phyloP scores from a whole-genome alignment of 2,329 filamentous ascomycete species.

The Aspergillus alliaceus region DNA sequence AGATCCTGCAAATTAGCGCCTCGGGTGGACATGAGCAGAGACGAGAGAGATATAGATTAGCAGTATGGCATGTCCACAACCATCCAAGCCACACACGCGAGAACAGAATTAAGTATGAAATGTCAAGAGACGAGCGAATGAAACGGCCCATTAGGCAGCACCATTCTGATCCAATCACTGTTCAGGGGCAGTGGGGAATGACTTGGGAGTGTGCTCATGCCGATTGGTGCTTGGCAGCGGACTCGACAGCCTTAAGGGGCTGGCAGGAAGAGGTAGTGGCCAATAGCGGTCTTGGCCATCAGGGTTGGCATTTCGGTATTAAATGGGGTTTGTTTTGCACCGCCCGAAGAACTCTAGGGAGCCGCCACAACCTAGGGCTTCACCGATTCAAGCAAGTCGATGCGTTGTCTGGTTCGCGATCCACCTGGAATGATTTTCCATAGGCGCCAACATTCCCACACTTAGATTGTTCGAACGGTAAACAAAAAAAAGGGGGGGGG shows the following conservation, averaged over 20 bases:
- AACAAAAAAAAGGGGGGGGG: no score
- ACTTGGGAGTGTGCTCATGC: background rate
- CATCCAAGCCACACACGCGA: background rate
- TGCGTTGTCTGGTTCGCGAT: background rate
- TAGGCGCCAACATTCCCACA: background rate
- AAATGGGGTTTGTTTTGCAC: no score
- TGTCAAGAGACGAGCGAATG: background rate
- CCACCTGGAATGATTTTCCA: background rate
- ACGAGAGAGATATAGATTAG: no score
- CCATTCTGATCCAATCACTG: conserved; percentile 2
- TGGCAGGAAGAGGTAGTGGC: background rate
- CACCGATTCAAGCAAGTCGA: background rate
- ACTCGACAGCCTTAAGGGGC: background rate
- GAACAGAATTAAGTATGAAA: no score
- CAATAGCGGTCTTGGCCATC: background rate
- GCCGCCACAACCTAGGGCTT: background rate
- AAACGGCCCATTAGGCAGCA: conserved; percentile 1
- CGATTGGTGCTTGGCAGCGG: background rate
- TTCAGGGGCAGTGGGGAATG: background rate
- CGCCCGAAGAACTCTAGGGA: no score
- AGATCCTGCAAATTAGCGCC: background rate
- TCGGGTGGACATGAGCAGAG: no score
- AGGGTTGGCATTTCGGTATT: no score
- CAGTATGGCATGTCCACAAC: no score
- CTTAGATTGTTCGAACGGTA: no score